Base-by-base conservation (phyloP, 768 basidiomycete species). In the Gloeopeniophorella convolvens region DNA sequence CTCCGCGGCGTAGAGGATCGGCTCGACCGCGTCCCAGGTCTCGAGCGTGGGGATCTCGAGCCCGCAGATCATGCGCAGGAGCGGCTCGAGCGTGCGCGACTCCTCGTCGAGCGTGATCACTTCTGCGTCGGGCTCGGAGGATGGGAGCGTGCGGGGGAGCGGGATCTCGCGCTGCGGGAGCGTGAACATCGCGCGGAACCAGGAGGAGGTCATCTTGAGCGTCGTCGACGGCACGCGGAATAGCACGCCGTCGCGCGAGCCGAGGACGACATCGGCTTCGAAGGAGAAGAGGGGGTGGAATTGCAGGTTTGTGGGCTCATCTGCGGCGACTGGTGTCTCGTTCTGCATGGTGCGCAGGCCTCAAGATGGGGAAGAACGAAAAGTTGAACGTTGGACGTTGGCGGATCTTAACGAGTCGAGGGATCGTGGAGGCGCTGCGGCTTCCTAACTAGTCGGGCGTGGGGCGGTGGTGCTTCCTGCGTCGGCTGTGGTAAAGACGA, bases 41-140 rank as follows among this genome's bases (percentile, higher is more conserved):
- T 68, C 66, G 21, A 80, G 64, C 3, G 65, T 62, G 12, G 72
- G 66, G 13, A 84, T 70, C 0, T 78, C 68, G 10, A 82, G 69
- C 8, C 83, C 82, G 42, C 76, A 80, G 20, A 78, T 69, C 77
- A 84, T 81, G 54, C 75, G 75, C 3, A 85, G 68, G 3, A 85
- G 64, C 9, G 69, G 64, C 58, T 81, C 79, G 24, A 85, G 72
- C 0, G 76, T 77, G 33, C 66, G 58, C 6, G 73, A 62, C 39
- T 79, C 80, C 58, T 84, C 83, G 44, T 80, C 77, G 39, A 82
- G 65, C 56, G 73, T 75, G 48, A 83, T 73, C 12, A 69, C 58
- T 43, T 72, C 72, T 15, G 65, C 56, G 1, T 54, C 48, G n/a
- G 50, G 15, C 7, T 36, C 48, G 5, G 49, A 5, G 1, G 41